phyloP scores from a whole-genome alignment of 352 stramenopile genomes.

The Phytophthora sp. region DNA sequence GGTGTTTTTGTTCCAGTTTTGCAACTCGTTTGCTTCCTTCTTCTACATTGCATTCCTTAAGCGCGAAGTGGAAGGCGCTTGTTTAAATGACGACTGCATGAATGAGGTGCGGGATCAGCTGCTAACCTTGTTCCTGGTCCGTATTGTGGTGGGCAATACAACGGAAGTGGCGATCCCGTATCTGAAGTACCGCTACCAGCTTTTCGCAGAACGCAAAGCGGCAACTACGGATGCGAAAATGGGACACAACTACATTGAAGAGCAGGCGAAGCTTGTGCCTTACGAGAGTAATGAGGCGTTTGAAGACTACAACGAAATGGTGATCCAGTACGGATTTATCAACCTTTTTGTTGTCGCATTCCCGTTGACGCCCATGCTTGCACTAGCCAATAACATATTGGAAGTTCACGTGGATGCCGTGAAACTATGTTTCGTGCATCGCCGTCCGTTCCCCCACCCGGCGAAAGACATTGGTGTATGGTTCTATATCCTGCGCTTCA shows the following conservation, averaged over 20 bases:
- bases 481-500: slow-evolving; percentile 86
- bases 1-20: slow-evolving; percentile 98
- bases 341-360: slow-evolving; percentile 95
- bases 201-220: slow-evolving; percentile 55
- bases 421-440: slow-evolving; percentile 84
- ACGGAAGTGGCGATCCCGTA: slow-evolving; percentile 89
- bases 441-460: slow-evolving; percentile 77
- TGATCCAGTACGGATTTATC: slow-evolving; percentile 96
- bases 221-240: slow-evolving; percentile 31
- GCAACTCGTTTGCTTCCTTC: slow-evolving; percentile 97
- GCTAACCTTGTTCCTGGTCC: slow-evolving; percentile 92
- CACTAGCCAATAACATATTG: slow-evolving; percentile 90
- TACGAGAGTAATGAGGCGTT: slow-evolving; percentile 88
- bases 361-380: slow-evolving; percentile 91
- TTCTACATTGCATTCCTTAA: slow-evolving; percentile 95
- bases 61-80: slow-evolving; percentile 62
- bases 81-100: slow-evolving; percentile 84
- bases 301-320: slow-evolving; percentile 91
- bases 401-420: slow-evolving; percentile 91
- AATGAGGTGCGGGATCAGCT: slow-evolving; percentile 91
- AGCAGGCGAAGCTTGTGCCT: slow-evolving; percentile 79
- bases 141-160: slow-evolving; percentile 93
- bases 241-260: slow-evolving; percentile 83
- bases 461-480: slow-evolving; percentile 93
- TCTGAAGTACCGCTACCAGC: slow-evolving; percentile 76